These are phyloP conservation scores for Prinsepia uniflora DNA, from an alignment of 306 rosid species.

Conservation along the genomic window DNA sequence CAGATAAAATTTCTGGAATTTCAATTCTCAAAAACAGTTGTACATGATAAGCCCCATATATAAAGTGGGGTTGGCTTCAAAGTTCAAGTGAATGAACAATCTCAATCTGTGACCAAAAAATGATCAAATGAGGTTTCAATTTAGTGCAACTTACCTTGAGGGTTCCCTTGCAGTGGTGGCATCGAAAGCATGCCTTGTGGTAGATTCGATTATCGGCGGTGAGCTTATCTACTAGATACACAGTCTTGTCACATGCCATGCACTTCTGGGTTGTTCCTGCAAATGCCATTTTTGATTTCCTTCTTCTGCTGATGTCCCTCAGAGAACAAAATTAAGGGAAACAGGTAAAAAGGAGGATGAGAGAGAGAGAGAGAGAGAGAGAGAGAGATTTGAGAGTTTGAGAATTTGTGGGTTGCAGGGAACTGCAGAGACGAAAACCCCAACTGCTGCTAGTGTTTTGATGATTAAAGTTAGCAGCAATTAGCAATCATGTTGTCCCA, in stretches of 20 bases:
- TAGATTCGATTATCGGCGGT: conserved; percentile 88
- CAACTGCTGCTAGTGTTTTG: conserved; percentile 11
- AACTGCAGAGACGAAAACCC: conserved; percentile 50
- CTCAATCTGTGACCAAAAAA: not conserved
- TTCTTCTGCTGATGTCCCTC: not conserved
- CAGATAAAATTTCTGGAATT: not conserved
- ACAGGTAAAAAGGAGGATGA: not conserved
- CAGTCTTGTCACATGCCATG: conserved; percentile 98
- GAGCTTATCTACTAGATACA: conserved; percentile 88
- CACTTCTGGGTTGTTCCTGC: conserved; percentile 99
- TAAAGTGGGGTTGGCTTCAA: not conserved
- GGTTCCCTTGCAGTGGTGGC: conserved; percentile 99
- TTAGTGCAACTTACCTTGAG: conserved; percentile 56
- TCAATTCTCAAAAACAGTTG: not conserved
- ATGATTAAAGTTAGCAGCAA: conserved; percentile 46
- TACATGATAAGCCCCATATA: not conserved
- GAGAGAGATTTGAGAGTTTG: not conserved
- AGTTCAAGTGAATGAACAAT: too few relatives aligned
- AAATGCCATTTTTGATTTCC: conserved; percentile 60
- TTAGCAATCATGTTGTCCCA: conserved; percentile 58
- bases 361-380: conserved; percentile 20
- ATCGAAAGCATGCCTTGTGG: conserved; percentile 97
- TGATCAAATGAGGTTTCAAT: not conserved
- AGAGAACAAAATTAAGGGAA: conserved; percentile 15
- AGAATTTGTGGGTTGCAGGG: conserved; percentile 29